Conservation (phyloP, 352 stramenopile genomes). For the Globisporangium canariense region DNA sequence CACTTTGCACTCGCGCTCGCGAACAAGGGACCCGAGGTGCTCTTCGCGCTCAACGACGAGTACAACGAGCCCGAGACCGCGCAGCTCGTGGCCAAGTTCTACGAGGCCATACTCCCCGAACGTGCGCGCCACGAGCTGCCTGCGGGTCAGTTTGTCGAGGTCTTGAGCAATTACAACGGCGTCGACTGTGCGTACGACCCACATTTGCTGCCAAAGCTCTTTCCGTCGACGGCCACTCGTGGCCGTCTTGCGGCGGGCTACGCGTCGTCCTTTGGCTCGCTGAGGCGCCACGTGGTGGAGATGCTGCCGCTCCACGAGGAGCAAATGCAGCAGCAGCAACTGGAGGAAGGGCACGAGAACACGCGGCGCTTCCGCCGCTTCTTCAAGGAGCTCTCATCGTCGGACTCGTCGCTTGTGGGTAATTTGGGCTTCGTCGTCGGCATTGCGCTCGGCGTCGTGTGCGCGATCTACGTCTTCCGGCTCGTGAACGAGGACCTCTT, state of each 20-base stretch:
- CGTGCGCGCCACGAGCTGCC: slow-evolving; percentile 58
- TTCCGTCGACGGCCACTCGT: not conserved
- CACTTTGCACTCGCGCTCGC: slow-evolving; percentile 40
- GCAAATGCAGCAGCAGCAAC: slow-evolving; percentile 2
- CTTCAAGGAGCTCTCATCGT: slow-evolving; percentile 28
- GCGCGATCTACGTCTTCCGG: slow-evolving; percentile 59
- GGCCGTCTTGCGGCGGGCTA: not conserved
- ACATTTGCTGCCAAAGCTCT: not conserved
- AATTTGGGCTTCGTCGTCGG: slow-evolving; percentile 35
- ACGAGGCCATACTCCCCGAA: slow-evolving; percentile 52
- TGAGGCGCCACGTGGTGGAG: slow-evolving; percentile 18
- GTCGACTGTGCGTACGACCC: slow-evolving; percentile 55
- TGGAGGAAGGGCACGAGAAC: slow-evolving; percentile 1
- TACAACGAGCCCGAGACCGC: slow-evolving; percentile 54
- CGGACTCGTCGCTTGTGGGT: slow-evolving; percentile 27
- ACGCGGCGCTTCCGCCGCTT: slow-evolving; percentile 12
- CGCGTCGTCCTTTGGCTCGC: slow-evolving; percentile 18
- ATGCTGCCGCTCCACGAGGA: not conserved
- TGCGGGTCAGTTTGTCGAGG: slow-evolving; percentile 31
- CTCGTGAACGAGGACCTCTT: slow-evolving; percentile 38
- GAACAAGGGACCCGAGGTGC: slow-evolving; percentile 47
- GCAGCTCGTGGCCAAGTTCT: slow-evolving; percentile 54
- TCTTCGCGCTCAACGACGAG: slow-evolving; percentile 83
- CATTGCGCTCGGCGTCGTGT: slow-evolving; percentile 40
- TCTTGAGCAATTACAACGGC: slow-evolving; percentile 80